These are phyloP conservation scores for Neopestalotiopsis sp. DNA, from an alignment of 2,329 filamentous ascomycete species.

Conservation along the genomic window DNA sequence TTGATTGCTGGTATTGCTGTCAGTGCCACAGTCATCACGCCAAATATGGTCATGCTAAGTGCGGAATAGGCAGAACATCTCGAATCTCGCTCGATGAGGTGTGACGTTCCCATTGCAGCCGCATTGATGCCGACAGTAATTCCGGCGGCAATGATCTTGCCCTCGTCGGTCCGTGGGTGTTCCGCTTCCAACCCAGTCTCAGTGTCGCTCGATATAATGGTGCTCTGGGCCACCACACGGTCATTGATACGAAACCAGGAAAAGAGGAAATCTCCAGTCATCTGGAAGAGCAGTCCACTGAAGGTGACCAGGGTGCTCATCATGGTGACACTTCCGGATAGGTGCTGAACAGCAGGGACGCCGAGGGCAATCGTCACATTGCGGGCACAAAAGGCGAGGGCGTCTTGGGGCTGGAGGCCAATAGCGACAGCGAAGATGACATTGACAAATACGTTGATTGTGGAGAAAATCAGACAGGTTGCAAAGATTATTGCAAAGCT, in stretches of 20 bases:
- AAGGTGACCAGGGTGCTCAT: slow-evolving; percentile 36
- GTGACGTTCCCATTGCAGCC: slow-evolving; percentile 64
- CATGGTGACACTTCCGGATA: slow-evolving; percentile 35
- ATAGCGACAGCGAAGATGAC: slow-evolving; percentile 31
- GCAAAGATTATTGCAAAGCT: slow-evolving; percentile 31
- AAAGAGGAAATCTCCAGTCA: slow-evolving; percentile 34
- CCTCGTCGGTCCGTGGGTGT: slow-evolving; percentile 18
- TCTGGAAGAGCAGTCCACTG: slow-evolving; percentile 37
- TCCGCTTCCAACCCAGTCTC: not conserved
- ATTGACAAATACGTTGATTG: slow-evolving; percentile 33
- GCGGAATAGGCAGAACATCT: slow-evolving; percentile 60
- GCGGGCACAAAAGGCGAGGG: slow-evolving; percentile 35
- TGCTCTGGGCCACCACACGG: not conserved
- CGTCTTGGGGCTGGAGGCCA: slow-evolving; percentile 31
- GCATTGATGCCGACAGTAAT: slow-evolving; percentile 62
- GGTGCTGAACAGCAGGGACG: slow-evolving; percentile 31
- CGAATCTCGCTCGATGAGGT: slow-evolving; percentile 58
- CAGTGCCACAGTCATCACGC: slow-evolving; percentile 60
- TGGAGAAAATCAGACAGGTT: slow-evolving; percentile 31
- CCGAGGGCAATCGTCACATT: slow-evolving; percentile 38
- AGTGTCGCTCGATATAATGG: not conserved
- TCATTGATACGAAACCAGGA: slow-evolving; percentile 30
- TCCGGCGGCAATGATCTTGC: slow-evolving; percentile 52
- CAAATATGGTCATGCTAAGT: slow-evolving; percentile 62
- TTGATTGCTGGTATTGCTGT: slow-evolving; percentile 54